Base-by-base conservation (phyloP, 305 asterid genomes). In the Plantago rigida region DNA sequence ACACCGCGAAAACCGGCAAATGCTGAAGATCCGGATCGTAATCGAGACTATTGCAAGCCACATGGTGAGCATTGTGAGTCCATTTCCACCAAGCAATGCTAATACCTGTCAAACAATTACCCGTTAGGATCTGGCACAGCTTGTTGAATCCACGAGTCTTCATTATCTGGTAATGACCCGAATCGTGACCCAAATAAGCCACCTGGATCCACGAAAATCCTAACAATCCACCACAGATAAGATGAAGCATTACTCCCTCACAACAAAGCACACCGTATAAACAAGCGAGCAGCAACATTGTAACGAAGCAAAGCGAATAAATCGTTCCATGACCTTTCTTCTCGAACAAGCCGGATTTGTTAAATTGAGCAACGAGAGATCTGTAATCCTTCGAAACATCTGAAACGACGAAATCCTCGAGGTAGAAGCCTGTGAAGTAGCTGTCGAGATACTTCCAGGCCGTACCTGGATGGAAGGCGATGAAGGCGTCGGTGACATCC, bases 41-140 rank as follows among this genome's bases (percentile, higher is more conserved):
- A 64, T 84, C 89, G 10, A 84, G 80, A 68, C 89, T 84, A 56
- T 84, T 84, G 52, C 89, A 84, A 28, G 94, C 67, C 0, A 81
- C 58, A 47, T 85, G 94, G 56, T 85, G 94, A 5, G 94, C 84
- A 57, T 85, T 85, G 73, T 85, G 94, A 1, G 89, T 85, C 94
- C 87, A 85, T 56, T 83, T 85, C 94, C 94, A 85, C 90, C 90
- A 85, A 9, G 90, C 91, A 46, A 85, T 85, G 78, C 91, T 83
- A 63, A 83, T 85, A 3, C 90, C 91, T 2, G 94, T 83, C 10
- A 85, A 70, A 29, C 87, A 85, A 62, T 85, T 85, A 0, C 86
- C 87, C 0, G 84, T 51, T 1, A 83, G 51, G 28, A 85, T 78
- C 67, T 83, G 87, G 0, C 77, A 79, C 1, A 79, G 3, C 51